Percentiles rank a stretch among this genome's conserved stretches.
phyloP scores from a whole-genome alignment of 2,329 filamentous ascomycete species.

The Canariomyces notabilis region DNA sequence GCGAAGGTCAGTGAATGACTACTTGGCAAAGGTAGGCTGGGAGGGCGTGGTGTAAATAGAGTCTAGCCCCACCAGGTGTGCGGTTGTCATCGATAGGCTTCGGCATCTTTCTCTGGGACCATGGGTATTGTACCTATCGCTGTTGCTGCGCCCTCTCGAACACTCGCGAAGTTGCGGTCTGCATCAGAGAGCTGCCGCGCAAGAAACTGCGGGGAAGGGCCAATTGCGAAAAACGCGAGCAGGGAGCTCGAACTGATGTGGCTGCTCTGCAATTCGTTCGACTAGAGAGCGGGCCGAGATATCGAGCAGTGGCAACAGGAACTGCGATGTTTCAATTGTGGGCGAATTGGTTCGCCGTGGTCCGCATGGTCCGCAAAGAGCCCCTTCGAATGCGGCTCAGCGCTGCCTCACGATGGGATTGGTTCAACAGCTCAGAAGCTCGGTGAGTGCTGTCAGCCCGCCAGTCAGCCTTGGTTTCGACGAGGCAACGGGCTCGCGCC shows the following conservation, averaged over 20 bases:
- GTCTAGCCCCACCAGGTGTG: background rate
- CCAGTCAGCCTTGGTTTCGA: constrained; percentile 12
- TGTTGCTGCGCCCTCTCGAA: background rate
- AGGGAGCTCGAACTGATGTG: background rate
- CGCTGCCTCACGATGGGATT: constrained; percentile 5
- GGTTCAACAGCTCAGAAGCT: constrained; percentile 14
- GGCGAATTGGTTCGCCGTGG: constrained; percentile 4
- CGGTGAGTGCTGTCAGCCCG: constrained; percentile 21
- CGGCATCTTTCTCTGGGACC: background rate
- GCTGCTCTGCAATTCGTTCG: background rate
- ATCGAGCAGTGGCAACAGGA: background rate
- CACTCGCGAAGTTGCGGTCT: too few relatives aligned
- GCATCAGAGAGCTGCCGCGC: background rate
- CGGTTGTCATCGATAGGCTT: background rate
- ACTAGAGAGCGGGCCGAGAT: too few relatives aligned
- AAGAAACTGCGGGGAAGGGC: background rate
- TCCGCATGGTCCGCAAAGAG: constrained; percentile 11
- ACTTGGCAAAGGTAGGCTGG: background rate
- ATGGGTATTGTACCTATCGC: background rate
- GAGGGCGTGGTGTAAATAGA: background rate
- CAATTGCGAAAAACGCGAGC: background rate
- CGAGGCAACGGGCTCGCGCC: constrained; percentile 10
- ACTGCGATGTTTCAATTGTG: background rate
- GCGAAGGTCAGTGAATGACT: background rate
- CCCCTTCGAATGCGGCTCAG: constrained; percentile 17